Evolutionary conservation across 2,329 filamentous ascomycete species (phyloP), one percentile per base, ranked within the genome.

Genomic region (Ceratocystis lukuohia): DNA sequence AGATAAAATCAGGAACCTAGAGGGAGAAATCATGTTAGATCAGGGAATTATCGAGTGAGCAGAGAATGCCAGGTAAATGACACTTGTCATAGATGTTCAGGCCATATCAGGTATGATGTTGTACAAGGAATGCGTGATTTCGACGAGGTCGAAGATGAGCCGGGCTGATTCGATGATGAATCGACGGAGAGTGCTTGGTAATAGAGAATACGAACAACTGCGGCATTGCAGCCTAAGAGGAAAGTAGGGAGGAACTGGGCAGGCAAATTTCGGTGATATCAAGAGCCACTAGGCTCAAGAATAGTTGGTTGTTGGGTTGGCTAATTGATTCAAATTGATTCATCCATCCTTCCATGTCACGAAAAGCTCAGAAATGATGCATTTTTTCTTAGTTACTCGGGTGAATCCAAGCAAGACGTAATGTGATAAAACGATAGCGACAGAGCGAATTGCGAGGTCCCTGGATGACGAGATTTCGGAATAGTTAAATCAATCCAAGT

Each of bases 1-100:
- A 62, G 57, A 59, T 56, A 61, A 59, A 64, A 57, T 59, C 50
- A 67, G 56, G 45, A 50, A 50, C 62, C 45, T 67, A 57, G 56
- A 10, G 15, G 17, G 2, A 12, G 17, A 4, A 20, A 33, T 1
- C 5, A 20, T 5, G 56, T 37, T 59, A 59, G 56, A 59, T 1
- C 3, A 59, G 8, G 10, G 15, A 7, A n/a, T 8, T 1, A 59
- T 1, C 12, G 56, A 59, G 48, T 25, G 48, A 10, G 48, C 22
- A 53, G 10, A 22, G 10, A 28, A 25, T 17, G 10, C n/a, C 20
- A 25, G 25, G 17, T 3, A 59, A 37, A n/a, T 41, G 22, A 33
- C 61, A 63, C 46, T 33, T 63, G 41, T 50, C 61, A 63, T 63
- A 41, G 61, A 25, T 15, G 44, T 20, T 30, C 33, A 33, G 61